Evolutionary conservation across 805 yeast species (phyloP), one percentile per base, ranked within the genome.

Genomic region (Blastobotrys americana): DNA sequence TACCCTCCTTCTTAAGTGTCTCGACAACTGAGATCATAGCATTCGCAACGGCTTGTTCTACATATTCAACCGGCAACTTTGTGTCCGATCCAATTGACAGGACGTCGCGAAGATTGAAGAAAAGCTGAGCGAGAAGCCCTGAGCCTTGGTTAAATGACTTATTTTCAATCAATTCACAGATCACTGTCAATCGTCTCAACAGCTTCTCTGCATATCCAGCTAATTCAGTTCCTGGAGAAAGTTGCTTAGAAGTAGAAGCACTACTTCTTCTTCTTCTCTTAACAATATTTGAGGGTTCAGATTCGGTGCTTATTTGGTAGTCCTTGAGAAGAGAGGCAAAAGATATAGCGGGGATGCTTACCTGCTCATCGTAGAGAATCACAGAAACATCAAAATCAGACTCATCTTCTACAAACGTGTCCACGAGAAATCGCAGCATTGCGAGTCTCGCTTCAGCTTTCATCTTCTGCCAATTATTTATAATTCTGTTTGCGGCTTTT

Each of bases 11-110:
- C 67, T 85, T 61, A 37, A 64, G 52, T 4, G 71, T 66, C 37
- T 74, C 70, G 21, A 89, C 80, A 18, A 82, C 72, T 51, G 78
- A 75, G 40, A 80, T 72, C 84, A 93, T 82, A 61, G 95, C 85
- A 37, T 84, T 77, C 2, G 96, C 93, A 48, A 93, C 68, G 0
- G 90, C 78, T 61, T 93, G 97, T 66, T 93, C 95, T 1, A 95
- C 82, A 55, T 89, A 90, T 37, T 85, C 70, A 3, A 90, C 90
- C 3, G 98, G 96, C 50, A 93, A 69, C 46, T 87, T 86, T 34
- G 96, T 95, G 60, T 89, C 97, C 51, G 78, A 80, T 37, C 95
- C 96, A 39, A 93, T 71, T 22, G 95, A 54, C 35, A 66, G 52
- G 17, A 66, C 54, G 42, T 69, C 71, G 17, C 67, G 66, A n/a